phyloP scores from a whole-genome alignment of 2,329 filamentous ascomycete genomes.

The Onygenales sp. region DNA sequence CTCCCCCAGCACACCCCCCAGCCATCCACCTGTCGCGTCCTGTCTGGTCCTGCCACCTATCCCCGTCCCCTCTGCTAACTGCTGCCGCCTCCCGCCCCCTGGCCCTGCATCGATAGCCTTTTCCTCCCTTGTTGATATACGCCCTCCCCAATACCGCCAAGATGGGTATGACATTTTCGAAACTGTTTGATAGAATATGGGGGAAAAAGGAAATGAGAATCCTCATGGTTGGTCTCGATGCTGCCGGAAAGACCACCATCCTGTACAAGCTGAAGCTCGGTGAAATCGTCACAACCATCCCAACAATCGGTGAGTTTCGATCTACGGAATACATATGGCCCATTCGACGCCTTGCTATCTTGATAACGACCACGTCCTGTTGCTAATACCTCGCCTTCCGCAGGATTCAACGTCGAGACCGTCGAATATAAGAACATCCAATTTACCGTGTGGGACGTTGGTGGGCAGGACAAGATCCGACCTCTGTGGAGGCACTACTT shows the following conservation, averaged over 20 bases:
- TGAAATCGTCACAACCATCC: conserved; percentile 98
- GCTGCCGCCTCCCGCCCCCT: no score
- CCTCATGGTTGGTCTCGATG: conserved; percentile 98
- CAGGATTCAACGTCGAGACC: conserved; percentile 99
- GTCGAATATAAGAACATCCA: conserved; percentile 99
- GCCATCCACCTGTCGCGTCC: no score
- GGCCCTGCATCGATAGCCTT: no score
- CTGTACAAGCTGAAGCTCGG: conserved; percentile 97
- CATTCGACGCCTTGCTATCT: background rate
- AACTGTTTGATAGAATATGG: conserved; percentile 92
- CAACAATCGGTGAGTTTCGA: conserved; percentile 73
- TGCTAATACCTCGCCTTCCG: conserved; percentile 9
- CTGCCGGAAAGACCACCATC: conserved; percentile 99
- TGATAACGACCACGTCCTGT: background rate
- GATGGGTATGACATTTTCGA: conserved; percentile 98
- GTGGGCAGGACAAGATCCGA: conserved; percentile 99
- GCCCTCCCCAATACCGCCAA: conserved; percentile 34
- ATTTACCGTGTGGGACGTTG: conserved; percentile 99
- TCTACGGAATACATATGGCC: background rate
- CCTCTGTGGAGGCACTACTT: conserved; percentile 99
- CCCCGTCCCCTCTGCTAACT: background rate
- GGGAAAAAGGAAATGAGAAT: conserved; percentile 99
- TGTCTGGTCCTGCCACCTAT: no score
- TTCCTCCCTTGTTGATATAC: background rate
- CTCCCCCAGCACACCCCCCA: no score